phyloP scores from a whole-genome alignment of 768 basidiomycete species.

The Mycena vulgaris region DNA sequence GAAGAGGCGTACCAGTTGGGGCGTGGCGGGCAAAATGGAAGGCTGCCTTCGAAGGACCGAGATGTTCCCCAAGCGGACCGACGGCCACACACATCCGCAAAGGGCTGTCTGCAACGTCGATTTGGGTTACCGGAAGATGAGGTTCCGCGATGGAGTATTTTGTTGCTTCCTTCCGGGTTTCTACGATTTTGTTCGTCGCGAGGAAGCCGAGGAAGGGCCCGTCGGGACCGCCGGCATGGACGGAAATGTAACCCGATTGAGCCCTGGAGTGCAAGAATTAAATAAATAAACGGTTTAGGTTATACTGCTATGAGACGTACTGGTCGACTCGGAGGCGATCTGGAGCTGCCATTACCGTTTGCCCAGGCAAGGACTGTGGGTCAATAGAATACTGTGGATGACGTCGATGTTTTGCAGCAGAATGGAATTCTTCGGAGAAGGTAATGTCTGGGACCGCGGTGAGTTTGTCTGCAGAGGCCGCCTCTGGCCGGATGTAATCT shows the following conservation, averaged over 20 bases:
- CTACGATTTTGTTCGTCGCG: slow-evolving; percentile 28
- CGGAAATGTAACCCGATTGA: slow-evolving; percentile 35
- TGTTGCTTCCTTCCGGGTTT: slow-evolving; percentile 13
- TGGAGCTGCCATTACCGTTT: not conserved
- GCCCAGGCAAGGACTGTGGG: not conserved
- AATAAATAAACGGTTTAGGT: not conserved
- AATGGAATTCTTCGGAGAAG: not conserved
- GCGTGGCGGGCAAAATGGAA: slow-evolving; percentile 26
- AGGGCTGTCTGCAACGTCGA: slow-evolving; percentile 25
- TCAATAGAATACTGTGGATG: not conserved
- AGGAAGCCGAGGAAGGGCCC: slow-evolving; percentile 39
- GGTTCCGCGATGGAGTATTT: slow-evolving; percentile 31
- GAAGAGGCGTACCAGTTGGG: not conserved
- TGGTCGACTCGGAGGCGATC: not conserved
- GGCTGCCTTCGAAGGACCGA: slow-evolving; percentile 7
- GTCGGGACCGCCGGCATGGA: slow-evolving; percentile 18
- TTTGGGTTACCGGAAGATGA: slow-evolving; percentile 27
- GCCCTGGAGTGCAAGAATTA: not conserved
- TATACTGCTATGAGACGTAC: too few species aligned
- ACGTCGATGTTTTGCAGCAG: not conserved
- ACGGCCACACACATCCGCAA: slow-evolving; percentile 15
- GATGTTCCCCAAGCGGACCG: slow-evolving; percentile 21
- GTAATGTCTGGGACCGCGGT: too few species aligned
- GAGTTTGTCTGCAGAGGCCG: too few species aligned
- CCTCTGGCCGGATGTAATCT: too few species aligned